Evolutionary conservation across 768 basidiomycete species (phyloP).

Genomic region (Lactarius sanguifluus): DNA sequence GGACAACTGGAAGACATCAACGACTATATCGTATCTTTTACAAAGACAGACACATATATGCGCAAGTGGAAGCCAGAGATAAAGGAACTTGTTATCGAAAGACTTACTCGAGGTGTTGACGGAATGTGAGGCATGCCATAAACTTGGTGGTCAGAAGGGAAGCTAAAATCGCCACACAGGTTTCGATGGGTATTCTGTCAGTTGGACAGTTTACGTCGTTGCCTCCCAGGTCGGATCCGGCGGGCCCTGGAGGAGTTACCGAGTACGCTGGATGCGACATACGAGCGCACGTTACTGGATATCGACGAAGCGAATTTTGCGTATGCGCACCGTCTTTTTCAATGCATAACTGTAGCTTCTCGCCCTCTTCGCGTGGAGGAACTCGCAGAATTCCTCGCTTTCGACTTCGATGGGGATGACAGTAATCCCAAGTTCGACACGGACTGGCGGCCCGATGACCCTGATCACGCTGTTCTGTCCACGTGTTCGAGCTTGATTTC

Average conservation of each 20-base stretch:
- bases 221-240: not conserved
- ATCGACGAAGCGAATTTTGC: not conserved
- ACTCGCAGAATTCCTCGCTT: too few relatives aligned
- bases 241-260: not conserved
- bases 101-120: not conserved
- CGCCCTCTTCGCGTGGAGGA: not conserved
- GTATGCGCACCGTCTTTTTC: not conserved
- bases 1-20: not conserved
- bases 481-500: too few relatives aligned
- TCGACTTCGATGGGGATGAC: too few relatives aligned
- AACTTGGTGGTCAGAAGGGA: not conserved
- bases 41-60: not conserved
- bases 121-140: not conserved
- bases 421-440: not conserved
- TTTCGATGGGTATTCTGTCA: not conserved
- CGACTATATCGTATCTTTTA: not conserved
- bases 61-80: too few relatives aligned
- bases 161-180: not conserved
- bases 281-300: not conserved
- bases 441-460: not conserved
- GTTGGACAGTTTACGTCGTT: not conserved
- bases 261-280: not conserved
- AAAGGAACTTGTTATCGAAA: too few relatives aligned
- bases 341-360: not conserved
- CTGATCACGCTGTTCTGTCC: too few relatives aligned